A percentile compares a stretch with the other conserved stretches of the same genome.
phyloP scores from a whole-genome alignment of 2,329 filamentous ascomycete genomes.

The Dothidotthia symphoricarpi region DNA sequence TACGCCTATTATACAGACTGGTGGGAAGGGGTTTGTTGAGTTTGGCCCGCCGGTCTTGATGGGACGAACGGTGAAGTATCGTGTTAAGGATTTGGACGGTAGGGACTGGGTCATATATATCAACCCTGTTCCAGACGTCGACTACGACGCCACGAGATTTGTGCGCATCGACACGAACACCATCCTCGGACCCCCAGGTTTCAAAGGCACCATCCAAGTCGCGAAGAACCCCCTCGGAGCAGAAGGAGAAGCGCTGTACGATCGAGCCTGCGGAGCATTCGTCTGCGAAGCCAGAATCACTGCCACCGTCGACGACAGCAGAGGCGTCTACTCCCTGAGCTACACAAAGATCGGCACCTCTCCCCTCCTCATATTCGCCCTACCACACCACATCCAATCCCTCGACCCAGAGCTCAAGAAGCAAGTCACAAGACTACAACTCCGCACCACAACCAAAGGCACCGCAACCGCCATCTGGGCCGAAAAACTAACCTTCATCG shows the following conservation, averaged over 20 bases:
- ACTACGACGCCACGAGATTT: slow-evolving; percentile 62
- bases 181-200: slow-evolving; percentile 64
- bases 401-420: slow-evolving; percentile 62
- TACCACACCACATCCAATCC: slow-evolving; percentile 80
- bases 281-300: slow-evolving; percentile 63
- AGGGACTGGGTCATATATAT: slow-evolving; percentile 76
- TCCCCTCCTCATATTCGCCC: slow-evolving; percentile 75
- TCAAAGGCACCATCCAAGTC: slow-evolving; percentile 77
- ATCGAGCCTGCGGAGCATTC: slow-evolving; percentile 74
- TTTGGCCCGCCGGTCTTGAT: slow-evolving; percentile 60
- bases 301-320: slow-evolving; percentile 58
- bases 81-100: slow-evolving; percentile 66
- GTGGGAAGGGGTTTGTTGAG: slow-evolving; percentile 69
- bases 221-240: slow-evolving; percentile 66
- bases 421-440: slow-evolving; percentile 53
- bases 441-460: slow-evolving; percentile 86
- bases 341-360: slow-evolving; percentile 71
- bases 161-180: slow-evolving; percentile 60
- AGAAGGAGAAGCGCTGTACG: slow-evolving; percentile 66
- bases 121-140: slow-evolving; percentile 52
- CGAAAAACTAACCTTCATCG: slow-evolving; percentile 63
- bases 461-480: slow-evolving; percentile 67
- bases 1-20: slow-evolving; percentile 67
- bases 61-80: slow-evolving; percentile 71
- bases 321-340: slow-evolving; percentile 66